A percentile compares a stretch with the other conserved stretches of the same genome.
Evolutionary conservation across 2,329 filamentous ascomycete species (phyloP).

Genomic region (Fusarium nelsonii): DNA sequence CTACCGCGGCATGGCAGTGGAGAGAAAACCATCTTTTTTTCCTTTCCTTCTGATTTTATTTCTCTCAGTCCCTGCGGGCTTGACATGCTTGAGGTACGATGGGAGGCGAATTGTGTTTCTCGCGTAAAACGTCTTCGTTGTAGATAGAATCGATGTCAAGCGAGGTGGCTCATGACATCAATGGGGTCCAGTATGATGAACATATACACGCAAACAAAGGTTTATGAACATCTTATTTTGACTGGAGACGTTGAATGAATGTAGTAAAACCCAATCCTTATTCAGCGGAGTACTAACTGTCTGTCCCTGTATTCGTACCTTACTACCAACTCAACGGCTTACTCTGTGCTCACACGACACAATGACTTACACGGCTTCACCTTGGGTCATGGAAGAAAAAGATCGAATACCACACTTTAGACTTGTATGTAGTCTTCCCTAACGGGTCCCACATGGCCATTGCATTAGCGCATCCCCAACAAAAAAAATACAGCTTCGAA

Average conservation of each 20-base stretch:
- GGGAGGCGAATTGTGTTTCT: neutral
- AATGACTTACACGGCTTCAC: conserved; percentile 23
- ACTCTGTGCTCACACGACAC: conserved; percentile 17
- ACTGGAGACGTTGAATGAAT: neutral
- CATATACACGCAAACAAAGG: no score
- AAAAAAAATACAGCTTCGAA: conserved; percentile 39
- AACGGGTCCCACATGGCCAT: conserved; percentile 38
- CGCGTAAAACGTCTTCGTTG: neutral
- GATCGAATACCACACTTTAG: conserved; percentile 9
- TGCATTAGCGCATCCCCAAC: conserved; percentile 50
- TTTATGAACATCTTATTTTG: neutral
- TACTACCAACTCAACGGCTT: neutral
- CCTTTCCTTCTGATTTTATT: neutral
- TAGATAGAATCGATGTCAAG: neutral
- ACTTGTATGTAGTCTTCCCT: conserved; percentile 3
- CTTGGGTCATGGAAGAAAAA: conserved; percentile 1
- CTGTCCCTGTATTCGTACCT: neutral
- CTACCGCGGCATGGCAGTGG: conserved; percentile 30
- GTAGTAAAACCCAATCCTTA: neutral
- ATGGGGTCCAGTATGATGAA: neutral
- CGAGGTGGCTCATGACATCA: neutral
- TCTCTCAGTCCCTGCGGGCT: conserved; percentile 3
- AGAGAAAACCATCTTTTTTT: conserved; percentile 4
- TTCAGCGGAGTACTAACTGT: neutral
- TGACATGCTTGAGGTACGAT: neutral